Base-by-base conservation (phyloP, 768 basidiomycete genomes). In the Pleurotus salmoneostramineus region DNA sequence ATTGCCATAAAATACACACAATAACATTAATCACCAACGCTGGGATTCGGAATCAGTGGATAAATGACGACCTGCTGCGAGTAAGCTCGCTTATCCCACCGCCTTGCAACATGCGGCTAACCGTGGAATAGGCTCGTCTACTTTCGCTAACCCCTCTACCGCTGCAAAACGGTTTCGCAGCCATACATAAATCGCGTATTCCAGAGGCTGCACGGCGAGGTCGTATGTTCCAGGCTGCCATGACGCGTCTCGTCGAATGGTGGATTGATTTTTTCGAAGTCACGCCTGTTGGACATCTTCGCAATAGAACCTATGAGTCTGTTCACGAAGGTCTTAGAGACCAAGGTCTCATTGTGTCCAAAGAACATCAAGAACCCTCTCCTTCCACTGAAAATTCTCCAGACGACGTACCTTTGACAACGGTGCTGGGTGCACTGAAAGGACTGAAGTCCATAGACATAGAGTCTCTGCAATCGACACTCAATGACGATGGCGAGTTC, bases 1-100 rank as follows among this genome's bases (percentile, higher is more conserved):
- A 89, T 58, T 86, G 84, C 56, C 96, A 98, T 74, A 95, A 96
- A 72, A 76, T 93, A 11, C 97, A 99, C 64, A 91, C 93, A 6
- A 72, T 95, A 8, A 74, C 82, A n/a, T 77, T 97, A 11, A 79
- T 98, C 10, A 81, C 82, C 11, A 93, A 88, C 66, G 91, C 87
- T 4, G 71, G 77, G 46, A 71, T 83, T 17, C 83, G 97, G 42
- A 98, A 99, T 66, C 75, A 74, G 58, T 96, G 91, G 89, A 65
- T 93, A 11, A 94, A 92, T 56, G 91, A 97, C 64, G 72, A 77
- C 1, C 73, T 96, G 8, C 75, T 98, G 32, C 93, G 96, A 65
- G 95, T 94, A 66, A 52, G 84, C 72, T 14, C 32, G n/a, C 52
- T 15, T 15, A 12, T 27, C 15, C 6, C 43, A 8, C 32, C 27